phyloP scores from a whole-genome alignment of 2,329 filamentous ascomycete species.

The Rhytidhysteron rufulum region DNA sequence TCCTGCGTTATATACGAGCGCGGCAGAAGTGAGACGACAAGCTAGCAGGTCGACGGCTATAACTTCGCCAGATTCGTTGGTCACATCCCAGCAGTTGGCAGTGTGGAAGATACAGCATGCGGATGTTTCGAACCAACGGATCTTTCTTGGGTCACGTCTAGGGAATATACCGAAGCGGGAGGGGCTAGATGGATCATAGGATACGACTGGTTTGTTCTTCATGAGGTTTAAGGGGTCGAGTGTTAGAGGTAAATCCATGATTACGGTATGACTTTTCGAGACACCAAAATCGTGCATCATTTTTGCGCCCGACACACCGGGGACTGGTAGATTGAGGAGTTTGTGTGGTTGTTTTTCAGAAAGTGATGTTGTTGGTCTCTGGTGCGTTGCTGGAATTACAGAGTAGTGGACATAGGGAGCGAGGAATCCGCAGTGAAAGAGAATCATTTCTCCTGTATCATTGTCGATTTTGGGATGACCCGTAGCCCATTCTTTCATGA shows the following conservation, averaged over 20 bases:
- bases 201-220: conserved; percentile 54
- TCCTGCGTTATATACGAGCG: conserved; percentile 61
- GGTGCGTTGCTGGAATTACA: conserved; percentile 41
- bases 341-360: conserved; percentile 10
- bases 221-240: conserved; percentile 61
- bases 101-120: conserved; percentile 70
- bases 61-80: conserved; percentile 25
- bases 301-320: conserved; percentile 60
- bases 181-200: conserved; percentile 54
- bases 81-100: conserved; percentile 65
- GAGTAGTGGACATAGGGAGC: conserved; percentile 67
- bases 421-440: conserved; percentile 64
- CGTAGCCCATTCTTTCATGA: conserved; percentile 69
- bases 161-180: conserved; percentile 68
- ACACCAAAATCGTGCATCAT: conserved; percentile 78
- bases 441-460: conserved; percentile 59
- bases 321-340: conserved; percentile 53
- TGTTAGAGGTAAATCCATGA: conserved; percentile 65
- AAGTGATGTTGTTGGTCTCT: conserved; percentile 7
- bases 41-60: conserved; percentile 59
- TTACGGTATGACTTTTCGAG: conserved; percentile 58
- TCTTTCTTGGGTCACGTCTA: conserved; percentile 52
- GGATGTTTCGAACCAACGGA: conserved; percentile 66
- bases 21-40: conserved; percentile 64
- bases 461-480: conserved; percentile 66